Base-by-base conservation (phyloP, 495 filamentous ascomycete species). In the Bathelium albidoporum region DNA sequence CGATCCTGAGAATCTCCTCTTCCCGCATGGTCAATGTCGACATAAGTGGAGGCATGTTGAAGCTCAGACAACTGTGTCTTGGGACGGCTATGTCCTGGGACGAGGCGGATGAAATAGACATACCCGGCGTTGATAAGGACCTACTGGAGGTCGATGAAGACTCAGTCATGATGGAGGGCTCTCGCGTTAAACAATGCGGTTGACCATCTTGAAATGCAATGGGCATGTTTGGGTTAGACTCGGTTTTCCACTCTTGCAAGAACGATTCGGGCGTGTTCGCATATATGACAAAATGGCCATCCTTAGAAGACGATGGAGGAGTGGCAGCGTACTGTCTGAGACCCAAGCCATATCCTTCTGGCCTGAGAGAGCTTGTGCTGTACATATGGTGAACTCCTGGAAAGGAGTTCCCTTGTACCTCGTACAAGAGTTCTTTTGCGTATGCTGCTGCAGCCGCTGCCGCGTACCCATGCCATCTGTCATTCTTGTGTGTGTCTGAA, bases 401-500 rank as follows among this genome's bases (percentile, higher is more conserved):
- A 41, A 41, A 10, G 36, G 36, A 9, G 10, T 41, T 41, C 10
- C 36, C 18, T 18, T 9, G 36, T 41, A 41, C 18, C 36, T 9
- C 36, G 36, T 41, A 18, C 10, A 41, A 18, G 18, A 41, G 36
- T 41, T 41, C 36, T 41, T 66, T 72, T 7, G 70, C 65, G 32
- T 65, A 73, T n/a, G 64, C 67, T 43, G 70, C 70, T 3, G 70
- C 70, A n/a, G 63, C 43, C 52, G 59, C 58, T 41, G 69, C 69
- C 2, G 67, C 69, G 49, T 69, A 69, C 2, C 22, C 9, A 16
- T 69, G 67, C 67, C 67, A 71, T 18, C 58, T 41, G 3, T 69
- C 55, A 39, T 69, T 69, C 61, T 71, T 72, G 60, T 71, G 69
- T 1, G 69, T 58, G 59, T 72, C 70, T 0, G 69, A 34, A 61